Conservation (phyloP, 371 early-diverging fungal genomes). For the Mortierella sp. region DNA sequence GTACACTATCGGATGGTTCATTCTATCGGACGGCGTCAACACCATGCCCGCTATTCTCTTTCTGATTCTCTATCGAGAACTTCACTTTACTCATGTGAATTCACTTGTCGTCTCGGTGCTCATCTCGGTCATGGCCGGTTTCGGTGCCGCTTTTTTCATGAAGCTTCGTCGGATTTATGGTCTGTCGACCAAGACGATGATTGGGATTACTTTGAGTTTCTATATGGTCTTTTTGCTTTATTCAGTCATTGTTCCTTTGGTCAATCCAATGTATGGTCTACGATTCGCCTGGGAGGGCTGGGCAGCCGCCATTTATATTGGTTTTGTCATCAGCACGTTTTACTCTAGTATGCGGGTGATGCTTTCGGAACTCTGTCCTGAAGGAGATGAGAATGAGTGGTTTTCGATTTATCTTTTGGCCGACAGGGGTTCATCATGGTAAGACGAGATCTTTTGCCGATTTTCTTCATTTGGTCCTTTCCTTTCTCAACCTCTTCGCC, state of each 20-base stretch:
- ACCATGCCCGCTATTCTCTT: constrained; percentile 52
- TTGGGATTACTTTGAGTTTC: constrained; percentile 15
- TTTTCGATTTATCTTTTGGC: constrained; percentile 66
- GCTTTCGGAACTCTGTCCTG: constrained; percentile 59
- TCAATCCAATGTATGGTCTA: constrained; percentile 25
- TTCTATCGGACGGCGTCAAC: constrained; percentile 57
- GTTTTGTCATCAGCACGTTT: constrained; percentile 35
- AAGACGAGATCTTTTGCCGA: neutral
- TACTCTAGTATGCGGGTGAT: constrained; percentile 51
- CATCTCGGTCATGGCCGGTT: constrained; percentile 22
- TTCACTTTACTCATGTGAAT: constrained; percentile 25
- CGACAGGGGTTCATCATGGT: constrained; percentile 70
- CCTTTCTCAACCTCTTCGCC: too few species aligned
- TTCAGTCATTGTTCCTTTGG: constrained; percentile 19
- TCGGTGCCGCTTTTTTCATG: constrained; percentile 31
- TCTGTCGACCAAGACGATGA: constrained; percentile 28
- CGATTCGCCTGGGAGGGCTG: constrained; percentile 26
- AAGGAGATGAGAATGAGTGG: constrained; percentile 63
- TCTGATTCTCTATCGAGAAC: constrained; percentile 45
- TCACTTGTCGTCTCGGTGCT: constrained; percentile 34
- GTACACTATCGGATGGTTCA: constrained; percentile 56
- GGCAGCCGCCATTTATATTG: constrained; percentile 20
- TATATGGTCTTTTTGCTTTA: constrained; percentile 26
- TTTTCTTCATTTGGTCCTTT: neutral
- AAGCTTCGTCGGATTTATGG: constrained; percentile 32